phyloP scores from a whole-genome alignment of 2,329 filamentous ascomycete genomes.

The Exophiala oligosperma region DNA sequence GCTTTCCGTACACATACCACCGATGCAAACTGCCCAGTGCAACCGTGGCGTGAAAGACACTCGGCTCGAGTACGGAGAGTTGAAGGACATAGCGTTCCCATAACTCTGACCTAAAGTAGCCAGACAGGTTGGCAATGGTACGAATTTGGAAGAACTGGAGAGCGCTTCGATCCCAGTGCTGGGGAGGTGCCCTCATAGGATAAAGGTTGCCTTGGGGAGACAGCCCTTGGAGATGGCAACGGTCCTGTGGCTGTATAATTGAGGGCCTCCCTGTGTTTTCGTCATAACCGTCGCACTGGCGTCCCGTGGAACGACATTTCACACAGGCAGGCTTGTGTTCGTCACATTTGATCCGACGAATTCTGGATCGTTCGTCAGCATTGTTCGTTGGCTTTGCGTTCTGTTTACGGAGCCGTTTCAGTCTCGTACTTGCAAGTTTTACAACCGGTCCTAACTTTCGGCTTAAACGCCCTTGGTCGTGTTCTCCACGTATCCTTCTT shows the following conservation, averaged over 20 bases:
- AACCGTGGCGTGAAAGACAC: background rate
- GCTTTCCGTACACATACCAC: background rate
- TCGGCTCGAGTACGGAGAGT: background rate
- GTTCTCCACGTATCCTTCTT: too few relatives aligned
- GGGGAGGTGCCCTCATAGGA: background rate
- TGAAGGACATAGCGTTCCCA: background rate
- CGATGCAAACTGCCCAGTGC: background rate
- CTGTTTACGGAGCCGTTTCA: background rate
- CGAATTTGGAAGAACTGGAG: background rate
- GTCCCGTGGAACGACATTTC: conserved; percentile 26
- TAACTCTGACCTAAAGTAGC: background rate
- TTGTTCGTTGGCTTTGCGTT: too few relatives aligned
- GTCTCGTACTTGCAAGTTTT: background rate
- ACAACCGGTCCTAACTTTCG: background rate
- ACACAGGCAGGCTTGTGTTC: conserved; percentile 26
- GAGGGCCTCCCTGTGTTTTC: background rate
- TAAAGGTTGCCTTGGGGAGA: background rate
- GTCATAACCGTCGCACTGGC: conserved; percentile 24
- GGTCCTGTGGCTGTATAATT: background rate
- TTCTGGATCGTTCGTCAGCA: background rate
- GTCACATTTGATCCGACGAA: conserved; percentile 28
- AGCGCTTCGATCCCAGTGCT: background rate
- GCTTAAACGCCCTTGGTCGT: too few relatives aligned
- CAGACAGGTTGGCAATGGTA: background rate
- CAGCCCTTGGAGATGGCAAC: background rate